Conservation (phyloP, 164 flowering plant genomes). For the Dillenia suffruticosa region DNA sequence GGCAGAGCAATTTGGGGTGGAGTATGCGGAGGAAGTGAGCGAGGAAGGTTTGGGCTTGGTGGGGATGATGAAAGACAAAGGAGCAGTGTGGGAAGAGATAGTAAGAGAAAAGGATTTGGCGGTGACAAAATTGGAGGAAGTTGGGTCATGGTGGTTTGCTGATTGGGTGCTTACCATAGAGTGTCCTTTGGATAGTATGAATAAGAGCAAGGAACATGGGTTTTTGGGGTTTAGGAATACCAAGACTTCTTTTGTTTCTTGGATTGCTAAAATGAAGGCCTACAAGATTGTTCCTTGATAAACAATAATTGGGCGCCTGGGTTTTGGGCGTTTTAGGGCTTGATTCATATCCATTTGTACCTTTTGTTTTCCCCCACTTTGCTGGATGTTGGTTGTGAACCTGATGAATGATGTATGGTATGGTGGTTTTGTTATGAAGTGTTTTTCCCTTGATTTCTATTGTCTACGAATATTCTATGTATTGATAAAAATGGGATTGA, state of each 20-base stretch:
- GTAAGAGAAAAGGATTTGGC: constrained; percentile 54
- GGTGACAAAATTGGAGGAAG: constrained; percentile 53
- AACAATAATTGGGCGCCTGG: neutral
- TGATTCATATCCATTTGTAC: no score
- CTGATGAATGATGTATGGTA: no score
- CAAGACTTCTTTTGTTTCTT: constrained; percentile 38
- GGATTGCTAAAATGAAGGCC: constrained; percentile 67
- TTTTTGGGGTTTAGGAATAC: constrained; percentile 82
- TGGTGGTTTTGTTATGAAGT: no score
- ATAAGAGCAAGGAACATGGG: constrained; percentile 86
- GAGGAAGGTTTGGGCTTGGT: constrained; percentile 34
- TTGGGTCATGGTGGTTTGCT: constrained; percentile 65
- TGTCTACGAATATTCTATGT: no score
- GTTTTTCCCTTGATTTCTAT: no score
- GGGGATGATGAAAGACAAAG: constrained; percentile 70
- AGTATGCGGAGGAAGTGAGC: constrained; percentile 41
- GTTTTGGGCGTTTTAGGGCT: no score
- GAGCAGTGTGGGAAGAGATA: constrained; percentile 66
- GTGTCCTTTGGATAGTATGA: constrained; percentile 41
- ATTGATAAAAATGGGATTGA: no score
- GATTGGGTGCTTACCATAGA: constrained; percentile 28
- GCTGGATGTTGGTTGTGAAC: no score
- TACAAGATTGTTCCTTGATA: constrained; percentile 53
- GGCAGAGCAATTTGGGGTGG: constrained; percentile 70
- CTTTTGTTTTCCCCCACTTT: no score